Percentiles rank a stretch among this genome's conserved stretches.
These are phyloP conservation scores for Coemansia sp. DNA, from an alignment of 192 early-diverging fungal species.

Conservation along the genomic window DNA sequence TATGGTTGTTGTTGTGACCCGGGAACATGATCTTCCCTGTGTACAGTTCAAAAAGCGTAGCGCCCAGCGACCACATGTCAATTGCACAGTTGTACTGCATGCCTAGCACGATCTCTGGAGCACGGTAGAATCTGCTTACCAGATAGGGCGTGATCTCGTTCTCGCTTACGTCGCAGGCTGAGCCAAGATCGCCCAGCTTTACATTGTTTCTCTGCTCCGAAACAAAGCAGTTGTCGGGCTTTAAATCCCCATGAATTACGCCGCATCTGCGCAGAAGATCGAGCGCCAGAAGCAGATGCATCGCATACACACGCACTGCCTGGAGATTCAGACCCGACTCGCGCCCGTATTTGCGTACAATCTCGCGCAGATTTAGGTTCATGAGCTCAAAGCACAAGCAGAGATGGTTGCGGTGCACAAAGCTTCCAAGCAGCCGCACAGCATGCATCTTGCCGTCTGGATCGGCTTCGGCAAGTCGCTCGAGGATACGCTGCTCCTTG, in stretches of 20 bases:
- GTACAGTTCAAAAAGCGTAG: slow-evolving; percentile 92
- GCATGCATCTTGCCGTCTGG: slow-evolving; percentile 87
- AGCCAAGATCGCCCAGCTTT: slow-evolving; percentile 94
- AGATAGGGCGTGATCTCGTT: slow-evolving; percentile 96
- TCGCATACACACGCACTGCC: slow-evolving; percentile 88
- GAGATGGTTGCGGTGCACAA: slow-evolving; percentile 87
- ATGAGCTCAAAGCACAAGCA: slow-evolving; percentile 95
- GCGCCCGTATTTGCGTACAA: slow-evolving; percentile 93
- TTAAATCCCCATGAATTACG: slow-evolving; percentile 94
- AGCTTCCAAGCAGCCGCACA: slow-evolving; percentile 80
- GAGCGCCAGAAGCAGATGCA: slow-evolving; percentile 85
- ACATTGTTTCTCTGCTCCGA: slow-evolving; percentile 75
- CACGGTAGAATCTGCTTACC: slow-evolving; percentile 93
- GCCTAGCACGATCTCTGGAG: slow-evolving; percentile 95
- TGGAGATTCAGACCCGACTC: slow-evolving; percentile 91
- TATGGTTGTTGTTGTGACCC: slow-evolving; percentile 93
- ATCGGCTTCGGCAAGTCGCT: slow-evolving; percentile 80
- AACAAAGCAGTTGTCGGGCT: slow-evolving; percentile 97
- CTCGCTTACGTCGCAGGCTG: slow-evolving; percentile 83
- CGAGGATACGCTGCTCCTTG: slow-evolving; percentile 88
- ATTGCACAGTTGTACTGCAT: slow-evolving; percentile 82
- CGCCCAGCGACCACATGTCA: slow-evolving; percentile 96
- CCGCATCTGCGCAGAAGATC: slow-evolving; percentile 79
- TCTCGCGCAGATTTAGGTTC: slow-evolving; percentile 88
- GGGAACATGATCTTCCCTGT: slow-evolving; percentile 96